Percentiles rank a stretch among this genome's conserved stretches.
Evolutionary conservation across 169 alveolate genomes (phyloP).

Genomic region (Theileria sp.): DNA sequence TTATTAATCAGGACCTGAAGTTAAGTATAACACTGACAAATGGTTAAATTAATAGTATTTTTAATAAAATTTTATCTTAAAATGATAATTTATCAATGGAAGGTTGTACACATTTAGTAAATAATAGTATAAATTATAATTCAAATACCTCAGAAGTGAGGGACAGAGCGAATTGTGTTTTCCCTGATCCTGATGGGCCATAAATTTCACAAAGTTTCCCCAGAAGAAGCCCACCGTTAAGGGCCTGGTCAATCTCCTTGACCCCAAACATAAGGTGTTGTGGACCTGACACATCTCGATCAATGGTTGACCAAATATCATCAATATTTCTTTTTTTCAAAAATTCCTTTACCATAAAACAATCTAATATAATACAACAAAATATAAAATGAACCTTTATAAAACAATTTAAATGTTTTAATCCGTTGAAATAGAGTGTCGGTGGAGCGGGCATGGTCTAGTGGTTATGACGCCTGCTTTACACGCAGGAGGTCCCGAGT

Average conservation of each 20-base stretch:
- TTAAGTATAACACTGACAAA: background rate
- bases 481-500: slow-evolving; percentile 90
- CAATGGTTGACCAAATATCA: slow-evolving; percentile 34
- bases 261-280: slow-evolving; percentile 35
- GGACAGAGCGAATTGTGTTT: slow-evolving; percentile 62
- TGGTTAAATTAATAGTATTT: background rate
- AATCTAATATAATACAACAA: background rate
- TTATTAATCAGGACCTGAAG: slow-evolving; percentile 39
- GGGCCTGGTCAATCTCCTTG: slow-evolving; percentile 37
- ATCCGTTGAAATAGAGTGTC: slow-evolving; percentile 3
- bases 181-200: slow-evolving; percentile 60
- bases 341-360: background rate
- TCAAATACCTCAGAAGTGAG: slow-evolving; percentile 50
- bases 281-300: background rate
- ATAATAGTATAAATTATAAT: background rate
- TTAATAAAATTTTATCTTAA: background rate
- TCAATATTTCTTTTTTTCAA: slow-evolving; percentile 25
- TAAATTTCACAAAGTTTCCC: slow-evolving; percentile 58
- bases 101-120: slow-evolving; percentile 1
- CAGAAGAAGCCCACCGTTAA: slow-evolving; percentile 46
- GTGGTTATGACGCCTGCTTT: slow-evolving; percentile 88
- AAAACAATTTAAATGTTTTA: background rate
- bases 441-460: slow-evolving; percentile 83
- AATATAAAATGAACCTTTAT: background rate
- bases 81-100: background rate